Conservation (phyloP, 78 protist genomes). For the Planoprotostelium fungivorum region DNA sequence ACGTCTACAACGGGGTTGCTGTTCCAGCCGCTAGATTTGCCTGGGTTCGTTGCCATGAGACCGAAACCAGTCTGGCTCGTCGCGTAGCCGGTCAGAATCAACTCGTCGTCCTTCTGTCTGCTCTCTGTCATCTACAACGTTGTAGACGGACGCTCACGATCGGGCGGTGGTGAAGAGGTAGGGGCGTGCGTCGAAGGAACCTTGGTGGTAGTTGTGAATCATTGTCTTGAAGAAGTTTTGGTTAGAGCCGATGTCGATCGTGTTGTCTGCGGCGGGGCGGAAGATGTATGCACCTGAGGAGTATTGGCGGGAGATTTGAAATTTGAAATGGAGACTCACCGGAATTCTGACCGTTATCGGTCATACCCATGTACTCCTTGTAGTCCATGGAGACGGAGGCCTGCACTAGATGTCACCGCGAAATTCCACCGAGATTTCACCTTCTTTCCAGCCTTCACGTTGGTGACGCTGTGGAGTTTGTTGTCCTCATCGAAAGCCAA, state of each 20-base stretch:
- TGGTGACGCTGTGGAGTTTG: background rate
- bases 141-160: background rate
- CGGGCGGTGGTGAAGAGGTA: background rate
- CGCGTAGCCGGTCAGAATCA: background rate
- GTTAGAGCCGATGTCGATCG: background rate
- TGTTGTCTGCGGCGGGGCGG: background rate
- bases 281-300: background rate
- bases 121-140: background rate
- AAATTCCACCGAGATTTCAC: background rate
- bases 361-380: background rate
- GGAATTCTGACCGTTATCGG: background rate
- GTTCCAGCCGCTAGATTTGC: background rate
- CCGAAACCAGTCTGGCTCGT: background rate
- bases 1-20: background rate
- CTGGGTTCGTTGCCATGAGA: background rate
- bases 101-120: background rate
- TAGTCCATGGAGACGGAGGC: background rate
- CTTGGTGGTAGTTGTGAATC: background rate
- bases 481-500: background rate
- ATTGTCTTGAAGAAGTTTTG: background rate
- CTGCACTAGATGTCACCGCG: background rate
- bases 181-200: background rate
- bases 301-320: background rate
- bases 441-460: background rate
- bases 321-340: background rate